Conservation (phyloP, 805 yeast species). For the Zygoascus tannicola region DNA sequence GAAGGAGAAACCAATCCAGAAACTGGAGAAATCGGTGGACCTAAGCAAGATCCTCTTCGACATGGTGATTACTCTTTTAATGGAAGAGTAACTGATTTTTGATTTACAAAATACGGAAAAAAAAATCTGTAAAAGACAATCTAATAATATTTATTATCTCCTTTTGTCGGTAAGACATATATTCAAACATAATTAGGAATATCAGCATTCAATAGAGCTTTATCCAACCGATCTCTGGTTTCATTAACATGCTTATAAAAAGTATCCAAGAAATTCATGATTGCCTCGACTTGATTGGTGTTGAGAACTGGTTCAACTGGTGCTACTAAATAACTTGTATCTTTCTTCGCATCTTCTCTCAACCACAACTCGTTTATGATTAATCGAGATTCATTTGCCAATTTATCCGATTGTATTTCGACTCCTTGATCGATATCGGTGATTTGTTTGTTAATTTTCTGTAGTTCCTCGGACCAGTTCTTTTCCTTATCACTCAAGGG, state of each 20-base stretch:
- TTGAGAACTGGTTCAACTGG: background rate
- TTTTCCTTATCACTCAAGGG: slow-evolving; percentile 35
- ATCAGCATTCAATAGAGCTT: background rate
- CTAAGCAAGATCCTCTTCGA: slow-evolving; percentile 90
- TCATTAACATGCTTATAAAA: background rate
- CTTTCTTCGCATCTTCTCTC: background rate
- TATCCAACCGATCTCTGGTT: background rate
- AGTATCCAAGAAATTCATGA: background rate
- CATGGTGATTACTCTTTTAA: slow-evolving; percentile 92
- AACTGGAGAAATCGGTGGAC: slow-evolving; percentile 96
- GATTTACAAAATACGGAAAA: slow-evolving; percentile 11
- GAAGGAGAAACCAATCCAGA: slow-evolving; percentile 88
- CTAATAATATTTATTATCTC: no score
- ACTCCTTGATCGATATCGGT: slow-evolving; percentile 17
- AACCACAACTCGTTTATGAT: slow-evolving; percentile 2
- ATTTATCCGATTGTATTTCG: slow-evolving; percentile 12
- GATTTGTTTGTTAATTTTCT: slow-evolving; percentile 26
- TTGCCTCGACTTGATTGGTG: background rate
- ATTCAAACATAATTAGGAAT: background rate
- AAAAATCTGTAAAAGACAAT: no score
- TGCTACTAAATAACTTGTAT: background rate
- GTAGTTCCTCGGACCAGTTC: slow-evolving; percentile 39
- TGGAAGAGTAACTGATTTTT: slow-evolving; percentile 94
- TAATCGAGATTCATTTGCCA: slow-evolving; percentile 1
- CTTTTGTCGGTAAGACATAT: no score